These are phyloP conservation scores for Colletotrichum theobromicola DNA, from an alignment of 2,329 filamentous ascomycete species.

Conservation along the genomic window DNA sequence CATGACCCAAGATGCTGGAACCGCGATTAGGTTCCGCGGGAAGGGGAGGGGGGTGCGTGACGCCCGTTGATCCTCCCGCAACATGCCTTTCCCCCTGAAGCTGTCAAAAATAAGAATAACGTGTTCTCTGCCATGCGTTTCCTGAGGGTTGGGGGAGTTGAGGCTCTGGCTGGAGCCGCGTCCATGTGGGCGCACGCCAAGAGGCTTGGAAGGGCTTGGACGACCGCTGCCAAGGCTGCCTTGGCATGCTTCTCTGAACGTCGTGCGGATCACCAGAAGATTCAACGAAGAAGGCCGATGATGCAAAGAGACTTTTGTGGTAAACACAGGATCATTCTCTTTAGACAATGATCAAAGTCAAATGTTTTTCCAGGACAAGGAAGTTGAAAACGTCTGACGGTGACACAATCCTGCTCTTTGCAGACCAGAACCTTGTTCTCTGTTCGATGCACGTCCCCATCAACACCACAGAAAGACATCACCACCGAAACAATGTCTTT, in stretches of 20 bases:
- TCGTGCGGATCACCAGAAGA: background rate
- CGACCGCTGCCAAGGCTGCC: background rate
- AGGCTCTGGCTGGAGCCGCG: slow-evolving; percentile 13
- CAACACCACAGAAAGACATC: background rate
- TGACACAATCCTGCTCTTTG: background rate
- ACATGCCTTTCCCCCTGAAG: background rate
- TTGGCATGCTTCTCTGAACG: slow-evolving; percentile 8
- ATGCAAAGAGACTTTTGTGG: background rate
- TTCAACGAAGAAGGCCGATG: background rate
- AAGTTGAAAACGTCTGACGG: no score
- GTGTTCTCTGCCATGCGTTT: background rate
- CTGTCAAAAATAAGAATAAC: background rate
- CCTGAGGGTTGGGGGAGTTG: slow-evolving; percentile 1
- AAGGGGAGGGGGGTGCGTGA: background rate
- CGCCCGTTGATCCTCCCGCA: background rate
- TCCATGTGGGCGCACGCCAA: background rate
- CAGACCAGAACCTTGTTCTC: background rate
- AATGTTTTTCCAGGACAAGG: background rate
- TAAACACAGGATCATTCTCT: background rate
- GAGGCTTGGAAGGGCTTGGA: background rate
- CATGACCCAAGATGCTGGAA: background rate
- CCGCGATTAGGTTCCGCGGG: background rate
- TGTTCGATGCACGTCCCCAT: background rate
- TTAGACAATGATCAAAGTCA: background rate
- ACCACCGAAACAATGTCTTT: background rate